Base-by-base conservation (phyloP, 2,329 filamentous ascomycete genomes). In the Nothopassalora personata region DNA sequence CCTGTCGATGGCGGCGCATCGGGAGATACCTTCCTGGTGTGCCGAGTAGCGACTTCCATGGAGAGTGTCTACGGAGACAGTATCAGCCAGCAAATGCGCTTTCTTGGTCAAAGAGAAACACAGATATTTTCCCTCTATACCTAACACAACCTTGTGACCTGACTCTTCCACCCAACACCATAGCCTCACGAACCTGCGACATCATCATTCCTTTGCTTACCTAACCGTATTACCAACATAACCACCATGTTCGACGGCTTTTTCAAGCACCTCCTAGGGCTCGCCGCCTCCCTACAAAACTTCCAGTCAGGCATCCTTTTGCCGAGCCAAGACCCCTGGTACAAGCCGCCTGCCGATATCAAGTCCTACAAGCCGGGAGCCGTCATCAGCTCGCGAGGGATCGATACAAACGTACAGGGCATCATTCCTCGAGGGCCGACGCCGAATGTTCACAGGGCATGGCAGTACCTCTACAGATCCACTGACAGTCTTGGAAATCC, bases 391-490 rank as follows among this genome's bases (percentile, higher is more conserved):
- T 31, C 33, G 23, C 19, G 51, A 11, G 33, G 11, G 15, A 55
- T 55, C 47, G 13, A 27, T 30, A 45, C 30, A 10, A 51, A 56
- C 11, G 4, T 62, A 31, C 51, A 63, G 45, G 50, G 15, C 27
- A 19, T 56, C 7, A 2, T 51, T 27, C 54, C 54, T 15, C 28
- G 18, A 8, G 28, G 28, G 5, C 39, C 53, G 15, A 47, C 28
- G 9, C 31, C 47, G n/a, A 49, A 49, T 34, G 54, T 56, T 9
- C 13, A 50, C 1, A 28, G 11, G 18, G 62, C 54, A 8, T 61
- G 60, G 27, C 54, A 66, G 39, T 55, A 59, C 34, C 34, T 65
- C 4, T 64, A 61, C 48, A 56, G 59, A 13, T 62, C 63, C 3
- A 66, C 61, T 8, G 58, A 64, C 49, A 57, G 48, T n/a, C 45